Evolutionary conservation across 257 asterid species (phyloP).

Genomic region (Ophiorrhiza pumila): DNA sequence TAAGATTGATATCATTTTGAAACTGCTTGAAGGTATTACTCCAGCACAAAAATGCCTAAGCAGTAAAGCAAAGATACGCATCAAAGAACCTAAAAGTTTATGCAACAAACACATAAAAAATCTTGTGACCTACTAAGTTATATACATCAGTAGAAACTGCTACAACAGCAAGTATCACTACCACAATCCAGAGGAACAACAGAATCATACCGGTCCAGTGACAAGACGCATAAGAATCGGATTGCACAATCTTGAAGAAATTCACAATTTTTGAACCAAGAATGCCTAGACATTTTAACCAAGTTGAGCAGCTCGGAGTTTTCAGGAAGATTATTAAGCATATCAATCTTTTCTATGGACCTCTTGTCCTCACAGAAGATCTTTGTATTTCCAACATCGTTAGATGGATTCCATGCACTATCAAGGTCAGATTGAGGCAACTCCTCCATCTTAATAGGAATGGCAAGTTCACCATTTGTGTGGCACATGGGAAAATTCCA

Average conservation of each 20-base stretch:
- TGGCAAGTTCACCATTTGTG: constrained; percentile 48
- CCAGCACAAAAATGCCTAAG: background rate
- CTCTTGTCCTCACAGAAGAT: constrained; percentile 38
- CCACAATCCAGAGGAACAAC: constrained; percentile 11
- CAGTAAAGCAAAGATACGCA: background rate
- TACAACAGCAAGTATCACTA: background rate
- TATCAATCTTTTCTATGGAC: constrained; percentile 45
- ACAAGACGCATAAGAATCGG: constrained; percentile 90
- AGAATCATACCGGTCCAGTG: constrained; percentile 87
- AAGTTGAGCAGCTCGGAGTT: constrained; percentile 70
- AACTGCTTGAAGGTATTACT: background rate
- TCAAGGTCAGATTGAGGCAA: constrained; percentile 50
- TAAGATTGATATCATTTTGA: background rate
- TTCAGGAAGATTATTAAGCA: constrained; percentile 47
- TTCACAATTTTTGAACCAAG: constrained; percentile 86
- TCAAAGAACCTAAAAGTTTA: background rate
- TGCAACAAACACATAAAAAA: background rate
- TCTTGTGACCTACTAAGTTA: background rate
- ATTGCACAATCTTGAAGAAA: constrained; percentile 98
- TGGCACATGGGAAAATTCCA: constrained; percentile 28
- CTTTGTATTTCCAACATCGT: constrained; percentile 32
- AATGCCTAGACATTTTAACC: constrained; percentile 78
- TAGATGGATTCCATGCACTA: constrained; percentile 27
- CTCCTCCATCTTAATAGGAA: constrained; percentile 54
- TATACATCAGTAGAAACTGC: background rate